Conservation (phyloP, 164 flowering plant species). For the Cinnamomum chago region DNA sequence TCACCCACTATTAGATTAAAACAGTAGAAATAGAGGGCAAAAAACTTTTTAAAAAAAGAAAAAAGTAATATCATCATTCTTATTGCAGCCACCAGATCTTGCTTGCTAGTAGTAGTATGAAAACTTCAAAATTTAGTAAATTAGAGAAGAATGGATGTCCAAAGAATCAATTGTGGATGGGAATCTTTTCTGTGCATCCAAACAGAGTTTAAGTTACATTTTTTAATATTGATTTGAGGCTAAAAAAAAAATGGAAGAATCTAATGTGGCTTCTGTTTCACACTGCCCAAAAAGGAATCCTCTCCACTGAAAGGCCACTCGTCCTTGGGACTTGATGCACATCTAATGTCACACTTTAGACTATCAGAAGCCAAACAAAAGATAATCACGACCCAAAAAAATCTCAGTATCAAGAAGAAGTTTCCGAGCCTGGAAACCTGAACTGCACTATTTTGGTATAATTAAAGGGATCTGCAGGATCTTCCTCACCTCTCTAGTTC, state of each 20-base stretch:
- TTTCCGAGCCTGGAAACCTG: too few species aligned
- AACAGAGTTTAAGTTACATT: too few species aligned
- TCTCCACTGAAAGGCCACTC: neutral
- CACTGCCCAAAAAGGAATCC: neutral
- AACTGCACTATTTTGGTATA: neutral
- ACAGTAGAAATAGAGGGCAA: neutral
- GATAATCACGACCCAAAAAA: neutral
- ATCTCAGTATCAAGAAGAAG: neutral
- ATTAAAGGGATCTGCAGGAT: neutral
- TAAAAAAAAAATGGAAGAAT: neutral
- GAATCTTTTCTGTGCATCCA: too few species aligned
- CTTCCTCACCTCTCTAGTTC: neutral
- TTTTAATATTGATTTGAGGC: neutral
- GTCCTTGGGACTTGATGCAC: neutral
- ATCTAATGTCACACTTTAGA: neutral
- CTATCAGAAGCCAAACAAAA: neutral
- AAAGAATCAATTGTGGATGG: neutral
- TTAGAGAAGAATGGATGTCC: neutral
- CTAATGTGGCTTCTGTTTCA: neutral
- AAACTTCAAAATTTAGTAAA: neutral
- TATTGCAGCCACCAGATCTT: neutral
- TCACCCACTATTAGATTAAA: neutral
- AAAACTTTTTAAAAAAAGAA: too few species aligned
- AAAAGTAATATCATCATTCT: neutral
- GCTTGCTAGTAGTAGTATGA: neutral